Evolutionary conservation across 2,329 filamentous ascomycete genomes (phyloP).

Genomic region (Arachnomyces sp.): DNA sequence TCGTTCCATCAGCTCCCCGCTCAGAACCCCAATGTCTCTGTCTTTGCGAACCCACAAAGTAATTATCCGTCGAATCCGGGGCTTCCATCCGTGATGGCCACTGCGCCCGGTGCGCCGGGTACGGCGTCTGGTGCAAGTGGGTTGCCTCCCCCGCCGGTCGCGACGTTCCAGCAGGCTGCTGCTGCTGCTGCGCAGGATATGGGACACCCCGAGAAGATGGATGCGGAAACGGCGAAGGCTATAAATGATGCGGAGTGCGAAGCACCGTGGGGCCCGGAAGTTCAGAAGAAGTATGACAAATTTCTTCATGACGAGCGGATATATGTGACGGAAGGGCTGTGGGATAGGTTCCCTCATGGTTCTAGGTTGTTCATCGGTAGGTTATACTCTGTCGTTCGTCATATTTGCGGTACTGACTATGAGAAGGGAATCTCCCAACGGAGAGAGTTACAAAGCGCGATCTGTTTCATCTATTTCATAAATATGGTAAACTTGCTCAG

Average conservation of each 20-base stretch:
- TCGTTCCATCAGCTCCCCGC: conserved; percentile 31
- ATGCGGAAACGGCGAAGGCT: no score
- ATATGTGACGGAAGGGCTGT: conserved; percentile 45
- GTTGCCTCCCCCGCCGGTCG: conserved; percentile 33
- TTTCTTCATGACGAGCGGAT: conserved; percentile 43
- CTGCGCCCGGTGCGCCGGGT: conserved; percentile 27
- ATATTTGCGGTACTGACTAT: conserved; percentile 2
- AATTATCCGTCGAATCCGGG: conserved; percentile 24
- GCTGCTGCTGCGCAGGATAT: not conserved
- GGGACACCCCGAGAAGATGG: no score
- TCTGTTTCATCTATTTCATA: conserved; percentile 82
- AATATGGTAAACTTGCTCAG: conserved; percentile 78
- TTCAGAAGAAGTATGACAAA: conserved; percentile 43
- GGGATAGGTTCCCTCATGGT: conserved; percentile 43
- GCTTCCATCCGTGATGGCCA: conserved; percentile 15
- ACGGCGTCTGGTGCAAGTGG: conserved; percentile 26
- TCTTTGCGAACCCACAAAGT: conserved; percentile 21
- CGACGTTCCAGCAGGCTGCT: conserved; percentile 30
- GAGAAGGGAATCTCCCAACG: conserved; percentile 75
- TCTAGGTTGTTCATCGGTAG: conserved; percentile 43
- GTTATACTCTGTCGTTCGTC: conserved; percentile 13
- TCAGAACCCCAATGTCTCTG: conserved; percentile 21
- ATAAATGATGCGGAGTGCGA: conserved; percentile 26
- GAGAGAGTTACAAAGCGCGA: conserved; percentile 91
- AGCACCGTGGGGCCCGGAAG: conserved; percentile 39